phyloP scores from a whole-genome alignment of 1,139 yeast genomes.

The Geotrichum reessii region DNA sequence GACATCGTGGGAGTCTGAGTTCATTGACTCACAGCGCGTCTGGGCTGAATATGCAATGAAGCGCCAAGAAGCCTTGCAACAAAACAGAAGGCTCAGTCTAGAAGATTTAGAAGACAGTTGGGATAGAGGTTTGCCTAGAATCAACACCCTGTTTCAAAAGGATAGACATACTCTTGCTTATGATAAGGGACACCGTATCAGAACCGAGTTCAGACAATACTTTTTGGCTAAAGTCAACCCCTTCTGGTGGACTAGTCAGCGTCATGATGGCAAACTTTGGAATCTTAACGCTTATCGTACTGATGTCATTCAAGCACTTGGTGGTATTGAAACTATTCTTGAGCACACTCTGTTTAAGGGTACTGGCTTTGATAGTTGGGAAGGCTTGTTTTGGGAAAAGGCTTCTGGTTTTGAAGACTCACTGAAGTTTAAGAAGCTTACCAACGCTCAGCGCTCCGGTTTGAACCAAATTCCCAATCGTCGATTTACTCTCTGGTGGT shows the following conservation, averaged over 20 bases:
- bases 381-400: conserved; percentile 97
- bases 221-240: conserved; percentile 71
- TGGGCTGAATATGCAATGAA: conserved; percentile 97
- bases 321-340: conserved; percentile 93
- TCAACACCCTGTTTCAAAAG: conserved; percentile 89
- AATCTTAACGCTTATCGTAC: conserved; percentile 87
- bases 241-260: conserved; percentile 93
- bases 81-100: conserved; percentile 77
- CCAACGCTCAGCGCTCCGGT: conserved; percentile 97
- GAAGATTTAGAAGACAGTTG: conserved; percentile 92
- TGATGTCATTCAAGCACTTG: conserved; percentile 94
- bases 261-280: conserved; percentile 96
- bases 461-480: conserved; percentile 96
- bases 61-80: conserved; percentile 80
- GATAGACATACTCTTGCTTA: conserved; percentile 93
- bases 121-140: conserved; percentile 96
- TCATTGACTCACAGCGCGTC: conserved; percentile 86
- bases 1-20: conserved; percentile 96
- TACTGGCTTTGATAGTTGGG: conserved; percentile 98
- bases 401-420: conserved; percentile 97
- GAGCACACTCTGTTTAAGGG: conserved; percentile 95
- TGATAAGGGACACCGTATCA: conserved; percentile 86
- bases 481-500: conserved; percentile 98
- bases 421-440: conserved; percentile 84
- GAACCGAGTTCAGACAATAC: conserved; percentile 73